A percentile compares a stretch with the other conserved stretches of the same genome.
Conservation (phyloP, 257 asterid genomes). For the Solanum clarkiae region DNA sequence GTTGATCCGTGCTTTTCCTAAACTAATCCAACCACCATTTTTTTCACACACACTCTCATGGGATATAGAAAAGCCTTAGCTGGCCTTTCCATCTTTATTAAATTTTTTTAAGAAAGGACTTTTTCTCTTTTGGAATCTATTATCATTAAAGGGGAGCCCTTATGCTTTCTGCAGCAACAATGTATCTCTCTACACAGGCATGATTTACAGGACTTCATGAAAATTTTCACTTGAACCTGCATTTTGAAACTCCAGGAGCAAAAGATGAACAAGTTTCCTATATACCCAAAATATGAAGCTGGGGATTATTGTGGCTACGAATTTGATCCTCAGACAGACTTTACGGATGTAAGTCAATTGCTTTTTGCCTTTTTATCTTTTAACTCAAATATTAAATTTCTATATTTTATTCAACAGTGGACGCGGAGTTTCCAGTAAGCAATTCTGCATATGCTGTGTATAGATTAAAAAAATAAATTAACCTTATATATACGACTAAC, state of each 20-base stretch:
- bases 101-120: background rate
- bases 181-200: background rate
- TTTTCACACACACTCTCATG: background rate
- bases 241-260: background rate
- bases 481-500: background rate
- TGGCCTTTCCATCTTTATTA: background rate
- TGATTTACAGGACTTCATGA: background rate
- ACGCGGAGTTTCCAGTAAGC: background rate
- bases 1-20: background rate
- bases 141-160: background rate
- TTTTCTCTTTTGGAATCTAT: background rate
- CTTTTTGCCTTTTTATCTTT: background rate
- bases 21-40: background rate
- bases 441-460: background rate
- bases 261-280: slow-evolving; percentile 31
- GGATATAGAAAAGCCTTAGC: background rate
- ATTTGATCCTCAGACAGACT: slow-evolving; percentile 56
- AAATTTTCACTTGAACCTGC: background rate
- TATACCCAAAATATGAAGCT: slow-evolving; percentile 12
- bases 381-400: background rate
- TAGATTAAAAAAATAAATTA: background rate
- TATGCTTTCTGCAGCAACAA: background rate
- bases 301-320: slow-evolving; percentile 21
- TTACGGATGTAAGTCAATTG: slow-evolving; percentile 31
- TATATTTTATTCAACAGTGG: background rate